Conservation (phyloP, 2,329 filamentous ascomycete species). For the Paraphaeosphaeria sporulosa region DNA sequence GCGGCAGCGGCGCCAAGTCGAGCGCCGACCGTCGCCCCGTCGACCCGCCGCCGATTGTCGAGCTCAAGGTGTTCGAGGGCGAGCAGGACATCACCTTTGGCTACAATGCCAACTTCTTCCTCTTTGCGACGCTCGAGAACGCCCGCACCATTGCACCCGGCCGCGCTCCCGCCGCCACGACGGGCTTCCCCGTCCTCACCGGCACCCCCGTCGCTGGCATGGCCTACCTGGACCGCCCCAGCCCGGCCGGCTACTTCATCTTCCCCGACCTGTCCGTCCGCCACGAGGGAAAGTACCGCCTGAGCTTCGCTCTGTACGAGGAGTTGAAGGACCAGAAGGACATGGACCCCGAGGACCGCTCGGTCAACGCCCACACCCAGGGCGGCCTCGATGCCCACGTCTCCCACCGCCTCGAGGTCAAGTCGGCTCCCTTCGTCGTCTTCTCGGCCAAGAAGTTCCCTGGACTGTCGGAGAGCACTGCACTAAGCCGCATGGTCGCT, state of each 20-base stretch:
- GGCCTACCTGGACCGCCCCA: constrained; percentile 90
- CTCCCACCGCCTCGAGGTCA: constrained; percentile 87
- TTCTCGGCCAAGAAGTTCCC: constrained; percentile 99
- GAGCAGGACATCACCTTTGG: constrained; percentile 75
- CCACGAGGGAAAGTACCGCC: constrained; percentile 90
- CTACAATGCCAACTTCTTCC: constrained; percentile 97
- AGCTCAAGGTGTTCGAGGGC: constrained; percentile 84
- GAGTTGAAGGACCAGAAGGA: constrained; percentile 87
- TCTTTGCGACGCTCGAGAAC: constrained; percentile 87
- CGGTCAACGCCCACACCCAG: constrained; percentile 38
- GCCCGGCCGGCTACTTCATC: constrained; percentile 86
- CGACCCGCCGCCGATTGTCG: constrained; percentile 92
- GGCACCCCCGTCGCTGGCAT: constrained; percentile 95
- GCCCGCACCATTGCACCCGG: constrained; percentile 84
- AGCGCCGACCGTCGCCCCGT: constrained; percentile 85
- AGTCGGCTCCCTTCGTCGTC: constrained; percentile 85
- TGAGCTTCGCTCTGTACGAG: constrained; percentile 93
- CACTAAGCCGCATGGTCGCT: constrained; percentile 86
- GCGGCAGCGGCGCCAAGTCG: constrained; percentile 90
- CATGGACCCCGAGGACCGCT: constrained; percentile 66
- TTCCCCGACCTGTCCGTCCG: constrained; percentile 96
- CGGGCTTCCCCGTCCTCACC: constrained; percentile 83
- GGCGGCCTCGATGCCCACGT: constrained; percentile 63
- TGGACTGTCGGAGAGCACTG: constrained; percentile 87
- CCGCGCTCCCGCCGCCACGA: constrained; percentile 70